Base-by-base conservation (phyloP, 1,284 basidiomycete genomes). In the Ceratobasidium sp. region DNA sequence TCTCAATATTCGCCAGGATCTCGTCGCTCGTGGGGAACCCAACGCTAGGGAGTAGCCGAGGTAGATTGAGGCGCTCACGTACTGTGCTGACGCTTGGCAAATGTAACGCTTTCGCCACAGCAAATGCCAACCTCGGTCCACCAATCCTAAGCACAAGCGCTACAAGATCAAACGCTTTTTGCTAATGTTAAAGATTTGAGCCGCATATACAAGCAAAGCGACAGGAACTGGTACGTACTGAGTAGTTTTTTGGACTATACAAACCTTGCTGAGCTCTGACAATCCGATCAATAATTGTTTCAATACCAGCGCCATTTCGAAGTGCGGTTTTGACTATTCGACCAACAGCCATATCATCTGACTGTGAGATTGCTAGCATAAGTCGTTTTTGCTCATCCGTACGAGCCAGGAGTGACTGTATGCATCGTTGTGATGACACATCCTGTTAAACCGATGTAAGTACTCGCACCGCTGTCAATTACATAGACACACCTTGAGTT, bases 131-230 rank as follows among this genome's bases (percentile, higher is more conserved):
- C 1, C 70, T 57, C 5, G 70, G 56, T 12, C 70, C 44, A 0
- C 70, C 57, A 46, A 73, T 73, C 28, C n/a, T 59, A 15, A 52
- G 50, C 48, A 54, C 46, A 2, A 69, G 66, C 23, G 48, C 46
- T 33, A n/a, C 56, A 33, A 73, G 12, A 73, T 73, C 44, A n/a
- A 40, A 73, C 23, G 44, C 15, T 42, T 71, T 48, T 59, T 71
- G 28, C 23, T 59, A 40, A 46, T 0, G 23, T 13, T 20, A 1
- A n/a, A n/a, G 12, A 17, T 44, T 26, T 33, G 10, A 48, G 10
- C 4, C 3, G 17, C 20, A 17, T 1, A 26, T 9, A 48, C 7
- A 26, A 6, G 42, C 12, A 33, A 23, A 10, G 5, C 33, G 23
- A 67, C 20, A 52, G 20, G 20, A 54, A 20, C 3, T 7, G 52